Conservation (phyloP, 257 asterid genomes). For the Striga asiatica region DNA sequence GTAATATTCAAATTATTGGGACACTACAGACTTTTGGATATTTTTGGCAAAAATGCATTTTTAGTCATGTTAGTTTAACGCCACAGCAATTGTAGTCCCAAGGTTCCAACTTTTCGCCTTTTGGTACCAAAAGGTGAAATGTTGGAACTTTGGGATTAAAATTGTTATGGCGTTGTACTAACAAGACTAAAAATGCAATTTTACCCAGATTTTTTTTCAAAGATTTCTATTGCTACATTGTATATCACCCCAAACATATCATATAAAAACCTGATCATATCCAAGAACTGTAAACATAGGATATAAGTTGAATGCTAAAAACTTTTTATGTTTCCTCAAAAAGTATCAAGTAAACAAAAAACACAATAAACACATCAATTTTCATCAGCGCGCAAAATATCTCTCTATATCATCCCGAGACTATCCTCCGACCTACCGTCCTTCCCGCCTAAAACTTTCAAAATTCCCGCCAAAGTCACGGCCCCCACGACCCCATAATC, state of each 20-base stretch:
- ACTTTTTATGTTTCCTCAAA: not conserved
- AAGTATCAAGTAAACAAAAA: not conserved
- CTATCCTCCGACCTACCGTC: conserved; percentile 17
- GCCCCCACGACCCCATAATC: conserved; percentile 50
- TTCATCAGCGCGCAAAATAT: too few species aligned
- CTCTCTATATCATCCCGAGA: conserved; percentile 13
- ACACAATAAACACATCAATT: not conserved
- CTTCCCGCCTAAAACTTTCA: conserved; percentile 37
- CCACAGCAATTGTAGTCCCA: too few species aligned
- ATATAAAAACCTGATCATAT: too few species aligned
- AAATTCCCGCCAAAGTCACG: conserved; percentile 54
- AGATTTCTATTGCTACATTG: too few species aligned
- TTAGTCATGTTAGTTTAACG: not conserved
- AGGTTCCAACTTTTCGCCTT: too few species aligned
- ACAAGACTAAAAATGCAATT: too few species aligned
- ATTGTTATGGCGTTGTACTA: too few species aligned
- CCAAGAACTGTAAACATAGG: too few species aligned
- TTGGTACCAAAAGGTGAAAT: too few species aligned
- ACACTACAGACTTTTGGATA: not conserved
- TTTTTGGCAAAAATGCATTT: not conserved
- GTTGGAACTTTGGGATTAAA: too few species aligned
- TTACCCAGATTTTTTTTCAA: too few species aligned
- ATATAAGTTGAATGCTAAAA: too few species aligned
- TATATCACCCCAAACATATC: not conserved
- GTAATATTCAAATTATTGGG: not conserved